Conservation (phyloP, 2,329 filamentous ascomycete species). For the Aspergillus sp. region DNA sequence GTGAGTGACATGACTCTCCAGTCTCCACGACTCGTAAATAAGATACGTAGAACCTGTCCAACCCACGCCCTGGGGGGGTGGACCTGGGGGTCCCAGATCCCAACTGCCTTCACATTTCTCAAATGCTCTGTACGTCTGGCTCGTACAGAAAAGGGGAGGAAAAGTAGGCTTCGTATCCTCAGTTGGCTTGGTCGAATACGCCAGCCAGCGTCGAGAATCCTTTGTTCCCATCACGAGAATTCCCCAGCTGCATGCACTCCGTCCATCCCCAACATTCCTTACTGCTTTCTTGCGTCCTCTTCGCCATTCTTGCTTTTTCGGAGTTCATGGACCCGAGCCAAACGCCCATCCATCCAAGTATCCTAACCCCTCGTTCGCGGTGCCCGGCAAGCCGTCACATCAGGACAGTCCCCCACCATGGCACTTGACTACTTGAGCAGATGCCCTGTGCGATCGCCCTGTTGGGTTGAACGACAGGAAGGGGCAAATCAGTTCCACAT, state of each 20-base stretch:
- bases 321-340: not conserved
- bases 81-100: not conserved
- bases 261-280: constrained; percentile 4
- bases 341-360: constrained; percentile 5
- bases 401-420: not conserved
- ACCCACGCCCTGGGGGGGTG: not conserved
- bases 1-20: not conserved
- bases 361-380: not conserved
- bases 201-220: constrained; percentile 1
- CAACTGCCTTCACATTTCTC: not conserved
- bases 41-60: not conserved
- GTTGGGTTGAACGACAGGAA: not conserved
- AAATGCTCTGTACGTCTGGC: not conserved
- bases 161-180: not conserved
- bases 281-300: not conserved
- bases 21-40: not conserved
- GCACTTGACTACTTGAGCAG: not conserved
- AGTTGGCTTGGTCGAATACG: not conserved
- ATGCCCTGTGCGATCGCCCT: not conserved
- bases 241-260: not conserved
- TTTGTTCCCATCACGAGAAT: not conserved
- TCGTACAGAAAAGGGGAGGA: not conserved
- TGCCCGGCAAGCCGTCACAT: not conserved
- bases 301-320: constrained; percentile 9
- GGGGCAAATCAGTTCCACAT: not conserved